Conservation (phyloP, 768 basidiomycete species). For the Pleurotus eryngii region DNA sequence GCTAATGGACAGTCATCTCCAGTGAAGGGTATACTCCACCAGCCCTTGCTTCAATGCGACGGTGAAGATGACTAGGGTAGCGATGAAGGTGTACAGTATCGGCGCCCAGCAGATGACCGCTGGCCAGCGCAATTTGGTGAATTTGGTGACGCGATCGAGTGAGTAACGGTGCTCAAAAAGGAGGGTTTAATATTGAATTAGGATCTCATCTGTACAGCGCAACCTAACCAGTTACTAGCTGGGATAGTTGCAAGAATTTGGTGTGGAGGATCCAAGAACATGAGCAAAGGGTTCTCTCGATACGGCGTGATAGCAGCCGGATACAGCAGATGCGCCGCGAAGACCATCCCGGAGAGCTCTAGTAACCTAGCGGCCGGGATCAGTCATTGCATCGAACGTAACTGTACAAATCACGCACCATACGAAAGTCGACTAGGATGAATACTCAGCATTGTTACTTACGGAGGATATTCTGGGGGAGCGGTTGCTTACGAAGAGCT, state of each 20-base stretch:
- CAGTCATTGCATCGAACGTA: background rate
- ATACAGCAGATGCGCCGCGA: conserved; percentile 26
- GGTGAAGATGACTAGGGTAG: conserved; percentile 23
- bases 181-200: too few species aligned
- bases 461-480: background rate
- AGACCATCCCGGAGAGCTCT: conserved; percentile 25
- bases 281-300: conserved; percentile 3
- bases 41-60: conserved; percentile 15
- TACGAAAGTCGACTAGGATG: conserved; percentile 5
- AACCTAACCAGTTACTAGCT: background rate
- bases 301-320: conserved; percentile 24
- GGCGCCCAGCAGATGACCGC: background rate
- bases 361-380: conserved; percentile 15
- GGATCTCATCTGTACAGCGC: background rate
- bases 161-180: too few species aligned
- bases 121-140: background rate
- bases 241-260: background rate
- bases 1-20: conserved; percentile 29
- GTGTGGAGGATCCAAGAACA: conserved; percentile 2
- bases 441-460: background rate
- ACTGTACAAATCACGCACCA: background rate
- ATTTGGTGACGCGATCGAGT: background rate
- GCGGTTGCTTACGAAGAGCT: conserved; percentile 15
- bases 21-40: conserved; percentile 17
- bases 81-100: conserved; percentile 20